Percentiles rank a stretch among this genome's conserved stretches.
phyloP scores from a whole-genome alignment of 345 rosid genomes.

The Gossypium ekmanianum region DNA sequence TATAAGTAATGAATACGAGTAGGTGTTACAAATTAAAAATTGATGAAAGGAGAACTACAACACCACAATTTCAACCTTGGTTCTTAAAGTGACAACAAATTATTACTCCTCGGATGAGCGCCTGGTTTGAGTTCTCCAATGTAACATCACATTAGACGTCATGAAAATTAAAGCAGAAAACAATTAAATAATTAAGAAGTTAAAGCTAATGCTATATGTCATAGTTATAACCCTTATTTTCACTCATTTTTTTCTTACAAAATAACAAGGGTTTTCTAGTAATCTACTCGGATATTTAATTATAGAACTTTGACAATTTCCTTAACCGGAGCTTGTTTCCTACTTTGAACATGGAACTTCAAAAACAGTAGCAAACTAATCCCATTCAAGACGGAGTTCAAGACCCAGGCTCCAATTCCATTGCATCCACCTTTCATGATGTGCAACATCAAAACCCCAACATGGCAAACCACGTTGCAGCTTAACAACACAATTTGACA shows the following conservation, averaged over 20 bases:
- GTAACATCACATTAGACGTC: background rate
- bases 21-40: too few relatives aligned
- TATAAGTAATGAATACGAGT: too few relatives aligned
- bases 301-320: background rate
- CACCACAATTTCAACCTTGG: too few relatives aligned
- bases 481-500: constrained; percentile 55
- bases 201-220: background rate
- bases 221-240: background rate
- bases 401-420: constrained; percentile 74
- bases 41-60: too few relatives aligned
- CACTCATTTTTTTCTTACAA: background rate
- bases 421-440: constrained; percentile 72
- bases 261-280: background rate
- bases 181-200: background rate
- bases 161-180: background rate
- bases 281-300: background rate
- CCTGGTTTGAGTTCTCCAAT: background rate
- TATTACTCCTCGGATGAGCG: too few relatives aligned
- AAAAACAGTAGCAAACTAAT: constrained; percentile 50
- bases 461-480: constrained; percentile 58
- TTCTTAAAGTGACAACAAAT: too few relatives aligned
- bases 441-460: constrained; percentile 57
- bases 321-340: background rate
- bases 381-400: constrained; percentile 56
- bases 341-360: constrained; percentile 39